These are phyloP conservation scores for Tetrahymena malaccensis DNA, from an alignment of 73 alveolate species.

Conservation along the genomic window DNA sequence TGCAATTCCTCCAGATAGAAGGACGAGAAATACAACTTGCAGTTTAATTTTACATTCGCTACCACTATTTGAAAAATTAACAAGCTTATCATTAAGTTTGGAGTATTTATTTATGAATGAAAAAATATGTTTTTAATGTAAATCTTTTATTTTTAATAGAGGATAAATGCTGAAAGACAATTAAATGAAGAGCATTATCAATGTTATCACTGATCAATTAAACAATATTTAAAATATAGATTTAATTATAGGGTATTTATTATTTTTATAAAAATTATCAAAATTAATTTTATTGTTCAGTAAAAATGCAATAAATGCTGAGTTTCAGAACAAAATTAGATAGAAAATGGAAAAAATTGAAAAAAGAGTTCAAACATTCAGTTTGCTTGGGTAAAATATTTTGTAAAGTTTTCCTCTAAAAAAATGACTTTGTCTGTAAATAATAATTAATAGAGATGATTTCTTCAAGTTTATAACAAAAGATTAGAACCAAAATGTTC, in stretches of 20 bases:
- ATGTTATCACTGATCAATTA: neutral
- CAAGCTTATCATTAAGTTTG: neutral
- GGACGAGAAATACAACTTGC: neutral
- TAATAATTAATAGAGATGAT: neutral
- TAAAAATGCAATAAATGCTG: neutral
- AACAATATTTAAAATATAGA: neutral
- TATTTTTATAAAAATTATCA: neutral
- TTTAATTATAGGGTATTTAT: neutral
- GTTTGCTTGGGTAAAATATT: neutral
- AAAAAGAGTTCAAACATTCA: neutral
- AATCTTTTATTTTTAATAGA: neutral
- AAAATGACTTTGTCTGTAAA: neutral
- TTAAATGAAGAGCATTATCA: neutral
- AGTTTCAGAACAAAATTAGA: neutral
- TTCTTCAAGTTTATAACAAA: neutral
- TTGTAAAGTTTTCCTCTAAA: neutral
- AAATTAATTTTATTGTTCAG: neutral
- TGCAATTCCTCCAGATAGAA: neutral
- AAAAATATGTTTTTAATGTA: neutral
- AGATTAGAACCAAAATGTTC: neutral
- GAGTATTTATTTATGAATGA: neutral
- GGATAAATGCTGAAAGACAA: neutral
- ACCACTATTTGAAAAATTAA: neutral
- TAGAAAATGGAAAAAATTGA: neutral
- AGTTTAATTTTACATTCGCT: neutral